Evolutionary conservation across 2,329 filamentous ascomycete species (phyloP), one percentile per base, ranked within the genome.

Genomic region (Thielaviopsis ethacetica): DNA sequence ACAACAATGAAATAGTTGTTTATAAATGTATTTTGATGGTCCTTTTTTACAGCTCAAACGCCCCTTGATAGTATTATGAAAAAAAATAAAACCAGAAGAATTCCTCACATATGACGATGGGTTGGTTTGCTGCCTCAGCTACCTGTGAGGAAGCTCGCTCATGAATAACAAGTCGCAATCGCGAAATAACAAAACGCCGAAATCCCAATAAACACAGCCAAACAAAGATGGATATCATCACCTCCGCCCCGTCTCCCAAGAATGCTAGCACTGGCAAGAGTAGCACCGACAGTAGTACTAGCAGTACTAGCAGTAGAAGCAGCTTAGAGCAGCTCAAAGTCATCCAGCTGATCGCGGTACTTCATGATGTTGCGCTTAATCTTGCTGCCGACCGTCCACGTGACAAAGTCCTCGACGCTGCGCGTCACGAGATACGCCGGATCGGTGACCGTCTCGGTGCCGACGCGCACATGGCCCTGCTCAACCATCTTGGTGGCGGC

Each of bases 311-410:
- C 6, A 26, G 3, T 26, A 26, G 3, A 3, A 26, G 24, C 22
- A n/a, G 17, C 27, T 81, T 71, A 93, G 66, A 95, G 74, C 68
- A 96, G 74, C 74, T 97, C 91, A 68, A 95, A 97, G 72, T 97
- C 91, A 72, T 97, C 91, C 72, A 96, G 72, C 76, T 95, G 88
- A 71, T 96, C 90, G 66, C 89, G 83, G 70, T 96, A 97, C 72
- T 88, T 88, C 81, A 95, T 84, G 63, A 96, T 95, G 69, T 90
- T 93, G 68, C 86, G 81, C 85, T 95, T 95, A 71, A 97, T 91
- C 86, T 96, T 96, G 72, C 88, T 94, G 62, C 88, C 89, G 66
- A 94, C 88, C 10, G 91, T 85, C 91, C 91, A 97, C 0, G 91
- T 96, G 19, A 97, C 86, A 69, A 94, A 95, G 72, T 97, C 91